phyloP scores from a whole-genome alignment of 257 asterid species.

The Nicotiana obtusifolia region DNA sequence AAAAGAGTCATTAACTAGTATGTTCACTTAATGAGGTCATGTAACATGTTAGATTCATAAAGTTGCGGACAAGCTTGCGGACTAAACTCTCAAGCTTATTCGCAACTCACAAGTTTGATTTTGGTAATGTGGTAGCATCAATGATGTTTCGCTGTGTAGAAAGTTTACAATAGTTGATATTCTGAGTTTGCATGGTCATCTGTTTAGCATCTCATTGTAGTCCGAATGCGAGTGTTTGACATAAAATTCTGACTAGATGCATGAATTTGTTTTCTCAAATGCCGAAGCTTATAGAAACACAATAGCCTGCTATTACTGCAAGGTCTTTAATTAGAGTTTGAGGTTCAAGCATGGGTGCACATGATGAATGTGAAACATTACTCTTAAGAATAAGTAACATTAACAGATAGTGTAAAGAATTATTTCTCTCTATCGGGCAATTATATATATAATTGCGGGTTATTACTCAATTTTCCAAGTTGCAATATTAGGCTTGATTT shows the following conservation, averaged over 20 bases:
- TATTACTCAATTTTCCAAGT: not conserved
- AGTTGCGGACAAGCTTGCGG: not conserved
- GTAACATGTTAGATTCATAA: slow-evolving; percentile 4
- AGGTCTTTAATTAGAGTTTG: not conserved
- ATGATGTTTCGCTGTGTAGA: slow-evolving; percentile 12
- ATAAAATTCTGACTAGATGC: not conserved
- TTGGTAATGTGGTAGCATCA: not conserved
- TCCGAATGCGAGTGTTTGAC: not conserved
- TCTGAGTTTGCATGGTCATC: not conserved
- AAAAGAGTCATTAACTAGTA: not conserved
- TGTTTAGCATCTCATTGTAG: not conserved
- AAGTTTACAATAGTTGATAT: slow-evolving; percentile 1
- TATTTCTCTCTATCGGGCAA: too few relatives aligned
- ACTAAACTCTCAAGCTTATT: not conserved
- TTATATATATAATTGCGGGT: not conserved
- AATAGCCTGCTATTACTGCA: not conserved
- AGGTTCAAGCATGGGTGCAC: not conserved
- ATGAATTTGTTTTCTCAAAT: not conserved
- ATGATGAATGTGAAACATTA: not conserved
- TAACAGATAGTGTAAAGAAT: not conserved
- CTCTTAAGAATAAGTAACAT: not conserved
- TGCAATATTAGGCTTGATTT: not conserved
- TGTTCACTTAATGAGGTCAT: slow-evolving; percentile 5
- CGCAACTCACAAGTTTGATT: slow-evolving; percentile 4
- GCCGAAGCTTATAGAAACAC: not conserved